Conservation (phyloP, 2,329 filamentous ascomycete genomes). For the Metarhizium anisopliae region DNA sequence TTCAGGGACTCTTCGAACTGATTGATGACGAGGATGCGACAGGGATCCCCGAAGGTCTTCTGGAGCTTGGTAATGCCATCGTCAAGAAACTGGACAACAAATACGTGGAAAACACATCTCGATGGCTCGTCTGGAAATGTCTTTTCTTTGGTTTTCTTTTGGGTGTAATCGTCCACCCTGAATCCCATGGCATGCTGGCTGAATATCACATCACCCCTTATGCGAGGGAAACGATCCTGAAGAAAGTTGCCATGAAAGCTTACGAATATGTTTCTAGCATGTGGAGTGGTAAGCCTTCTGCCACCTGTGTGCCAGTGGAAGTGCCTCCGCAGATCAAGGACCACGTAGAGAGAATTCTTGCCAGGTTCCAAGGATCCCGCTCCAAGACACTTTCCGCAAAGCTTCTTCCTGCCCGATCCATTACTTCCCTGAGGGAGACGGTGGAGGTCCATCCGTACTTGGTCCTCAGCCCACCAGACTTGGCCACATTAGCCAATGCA, state of each 20-base stretch:
- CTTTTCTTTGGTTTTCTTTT: conserved; percentile 83
- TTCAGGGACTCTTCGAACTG: conserved; percentile 73
- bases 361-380: conserved; percentile 49
- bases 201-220: conserved; percentile 91
- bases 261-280: conserved; percentile 74
- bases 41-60: conserved; percentile 75
- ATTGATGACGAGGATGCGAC: conserved; percentile 77
- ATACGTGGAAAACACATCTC: conserved; percentile 64
- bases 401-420: conserved; percentile 61
- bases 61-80: conserved; percentile 79
- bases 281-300: conserved; percentile 57
- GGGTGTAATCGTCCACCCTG: conserved; percentile 78
- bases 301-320: conserved; percentile 35
- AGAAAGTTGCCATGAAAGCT: conserved; percentile 71
- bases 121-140: conserved; percentile 84
- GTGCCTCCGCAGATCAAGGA: conserved; percentile 53
- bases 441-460: conserved; percentile 71
- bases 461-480: conserved; percentile 69
- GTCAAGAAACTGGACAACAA: conserved; percentile 66
- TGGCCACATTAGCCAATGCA: conserved; percentile 71
- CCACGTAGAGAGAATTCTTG: conserved; percentile 65
- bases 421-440: conserved; percentile 67
- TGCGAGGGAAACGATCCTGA: conserved; percentile 71
- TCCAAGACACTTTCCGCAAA: conserved; percentile 43
- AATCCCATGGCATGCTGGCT: conserved; percentile 69